Base-by-base conservation (phyloP, 768 basidiomycete genomes). In the Agaricus blazei region DNA sequence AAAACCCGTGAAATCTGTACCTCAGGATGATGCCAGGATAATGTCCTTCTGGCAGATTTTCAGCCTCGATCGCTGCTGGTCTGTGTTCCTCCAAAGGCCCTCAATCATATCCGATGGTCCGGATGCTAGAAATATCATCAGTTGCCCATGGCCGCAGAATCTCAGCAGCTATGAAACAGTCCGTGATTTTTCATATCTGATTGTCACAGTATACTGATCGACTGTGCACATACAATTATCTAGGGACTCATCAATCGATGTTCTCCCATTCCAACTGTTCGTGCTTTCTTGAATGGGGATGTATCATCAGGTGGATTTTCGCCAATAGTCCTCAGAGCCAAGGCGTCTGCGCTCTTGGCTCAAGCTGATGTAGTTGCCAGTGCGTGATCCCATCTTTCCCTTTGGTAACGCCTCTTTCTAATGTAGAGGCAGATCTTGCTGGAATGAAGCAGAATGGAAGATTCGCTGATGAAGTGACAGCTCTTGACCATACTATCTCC, bases 11-110 rank as follows among this genome's bases (percentile, higher is more conserved):
- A 81, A 81, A 64, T 79, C 79, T 59, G 71, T 77, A 40, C 67
- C 84, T 47, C 81, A 83, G 60, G 83, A 85, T 44, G 86, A 84
- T 46, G 87, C 90, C 64, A 76, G 87, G 41, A 83, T 90, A 54
- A 67, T 84, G 38, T 78, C 88, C 0, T 93, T 93, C 62, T 93
- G 90, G 90, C 87, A 90, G 64, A 87, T 88, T 9, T 93, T 84
- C 68, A 81, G 82, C 62, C 73, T 91, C 59, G 90, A 93, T 68
- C 81, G 85, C 29, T 89, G 87, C 64, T 90, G 88, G 87, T 88
- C 88, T 23, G 83, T 85, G 4, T 79, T 83, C 9, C 76, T 90
- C 5, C 84, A 82, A 29, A 84, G 85, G 58, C 87, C 88, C 4
- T 72, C 75, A 9, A 73, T 83, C 41, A 81, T 91, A 41, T 80